Conservation (phyloP, 345 rosid species). For the Brassica cretica region DNA sequence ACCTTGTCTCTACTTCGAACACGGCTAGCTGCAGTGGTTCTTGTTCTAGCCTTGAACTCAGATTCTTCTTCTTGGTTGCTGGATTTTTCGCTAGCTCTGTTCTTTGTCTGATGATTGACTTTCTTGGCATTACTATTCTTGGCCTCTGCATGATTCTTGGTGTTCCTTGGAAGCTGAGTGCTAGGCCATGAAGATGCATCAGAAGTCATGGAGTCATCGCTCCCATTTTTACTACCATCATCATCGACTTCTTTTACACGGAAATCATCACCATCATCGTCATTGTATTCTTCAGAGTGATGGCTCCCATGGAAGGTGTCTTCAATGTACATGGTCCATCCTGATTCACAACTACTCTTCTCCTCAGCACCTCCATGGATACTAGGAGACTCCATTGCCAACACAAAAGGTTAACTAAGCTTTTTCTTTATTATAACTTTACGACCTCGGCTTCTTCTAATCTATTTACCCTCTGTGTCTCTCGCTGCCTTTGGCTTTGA, state of each 20-base stretch:
- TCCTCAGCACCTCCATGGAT: slow-evolving; percentile 44
- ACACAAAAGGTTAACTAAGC: slow-evolving; percentile 15
- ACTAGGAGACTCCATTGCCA: slow-evolving; percentile 54
- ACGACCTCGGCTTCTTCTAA: slow-evolving; percentile 31
- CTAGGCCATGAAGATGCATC: slow-evolving; percentile 79
- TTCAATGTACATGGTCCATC: slow-evolving; percentile 70
- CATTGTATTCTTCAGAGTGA: slow-evolving; percentile 21
- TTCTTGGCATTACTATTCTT: slow-evolving; percentile 39
- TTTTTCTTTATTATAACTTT: neutral
- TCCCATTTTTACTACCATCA: slow-evolving; percentile 38
- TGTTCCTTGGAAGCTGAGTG: slow-evolving; percentile 39
- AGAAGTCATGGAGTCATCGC: slow-evolving; percentile 78
- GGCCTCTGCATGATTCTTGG: slow-evolving; percentile 37
- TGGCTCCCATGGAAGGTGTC: slow-evolving; percentile 43
- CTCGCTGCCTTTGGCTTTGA: too few relatives aligned
- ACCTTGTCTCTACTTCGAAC: slow-evolving; percentile 50
- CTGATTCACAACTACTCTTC: slow-evolving; percentile 55
- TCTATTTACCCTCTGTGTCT: slow-evolving; percentile 28
- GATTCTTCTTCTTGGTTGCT: slow-evolving; percentile 41
- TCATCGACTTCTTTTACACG: slow-evolving; percentile 16
- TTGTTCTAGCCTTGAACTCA: slow-evolving; percentile 38
- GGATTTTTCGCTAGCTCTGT: slow-evolving; percentile 35
- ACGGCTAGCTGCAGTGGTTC: slow-evolving; percentile 45
- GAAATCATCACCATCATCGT: slow-evolving; percentile 11
- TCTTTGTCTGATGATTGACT: slow-evolving; percentile 38